phyloP scores from a whole-genome alignment of 1,284 basidiomycete species.

The Ustilago esculenta region DNA sequence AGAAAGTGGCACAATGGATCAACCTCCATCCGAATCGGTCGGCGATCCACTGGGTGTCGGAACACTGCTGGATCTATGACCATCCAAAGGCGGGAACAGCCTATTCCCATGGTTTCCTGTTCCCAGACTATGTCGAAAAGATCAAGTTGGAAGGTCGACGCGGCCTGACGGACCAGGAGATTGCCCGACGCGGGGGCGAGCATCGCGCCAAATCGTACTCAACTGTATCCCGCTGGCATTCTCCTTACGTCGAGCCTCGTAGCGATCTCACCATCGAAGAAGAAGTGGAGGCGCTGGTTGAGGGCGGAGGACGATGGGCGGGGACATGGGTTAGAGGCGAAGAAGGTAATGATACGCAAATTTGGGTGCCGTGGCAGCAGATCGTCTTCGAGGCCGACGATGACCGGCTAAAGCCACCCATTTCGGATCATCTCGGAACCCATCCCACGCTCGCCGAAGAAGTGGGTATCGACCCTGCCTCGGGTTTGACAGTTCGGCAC shows the following conservation, averaged over 20 bases:
- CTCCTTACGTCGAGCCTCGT: slow-evolving; percentile 79
- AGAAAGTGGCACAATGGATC: slow-evolving; percentile 93
- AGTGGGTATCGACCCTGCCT: slow-evolving; percentile 48
- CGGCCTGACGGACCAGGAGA: slow-evolving; percentile 68
- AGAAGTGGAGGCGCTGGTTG: slow-evolving; percentile 89
- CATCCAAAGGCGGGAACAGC: slow-evolving; percentile 88
- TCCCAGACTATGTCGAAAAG: slow-evolving; percentile 84
- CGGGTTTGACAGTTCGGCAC: slow-evolving; percentile 39
- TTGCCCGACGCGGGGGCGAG: slow-evolving; percentile 63
- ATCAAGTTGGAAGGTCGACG: slow-evolving; percentile 70
- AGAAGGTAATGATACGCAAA: slow-evolving; percentile 53
- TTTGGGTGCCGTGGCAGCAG: slow-evolving; percentile 55
- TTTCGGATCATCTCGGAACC: slow-evolving; percentile 6
- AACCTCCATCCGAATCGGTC: slow-evolving; percentile 81
- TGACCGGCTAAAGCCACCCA: slow-evolving; percentile 46
- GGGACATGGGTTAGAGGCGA: slow-evolving; percentile 70
- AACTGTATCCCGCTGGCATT: slow-evolving; percentile 85
- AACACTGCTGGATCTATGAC: slow-evolving; percentile 97
- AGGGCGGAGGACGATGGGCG: slow-evolving; percentile 74
- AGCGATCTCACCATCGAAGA: slow-evolving; percentile 76
- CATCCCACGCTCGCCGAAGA: slow-evolving; percentile 41
- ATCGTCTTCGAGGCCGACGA: slow-evolving; percentile 65
- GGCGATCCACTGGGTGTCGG: slow-evolving; percentile 86
- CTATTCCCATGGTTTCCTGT: slow-evolving; percentile 96
- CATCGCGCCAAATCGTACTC: slow-evolving; percentile 77